Conservation (phyloP, 1,284 basidiomycete genomes). For the Cutaneotrichosporon sp. region DNA sequence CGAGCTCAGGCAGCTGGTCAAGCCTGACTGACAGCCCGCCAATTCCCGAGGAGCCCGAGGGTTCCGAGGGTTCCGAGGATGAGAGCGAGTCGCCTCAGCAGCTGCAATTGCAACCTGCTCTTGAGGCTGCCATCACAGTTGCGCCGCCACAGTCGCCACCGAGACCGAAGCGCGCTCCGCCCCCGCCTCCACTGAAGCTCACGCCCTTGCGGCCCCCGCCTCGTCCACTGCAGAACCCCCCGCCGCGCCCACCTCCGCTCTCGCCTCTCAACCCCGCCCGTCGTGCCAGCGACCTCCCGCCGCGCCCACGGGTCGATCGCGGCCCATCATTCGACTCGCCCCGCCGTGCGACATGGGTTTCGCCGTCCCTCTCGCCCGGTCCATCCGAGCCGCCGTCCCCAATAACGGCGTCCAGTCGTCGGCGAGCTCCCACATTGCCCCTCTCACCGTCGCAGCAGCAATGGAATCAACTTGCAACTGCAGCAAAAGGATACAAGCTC, state of each 20-base stretch:
- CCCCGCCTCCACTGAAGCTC: conserved; percentile 11
- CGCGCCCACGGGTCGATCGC: neutral
- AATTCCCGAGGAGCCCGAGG: conserved; percentile 16
- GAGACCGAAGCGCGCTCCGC: conserved; percentile 7
- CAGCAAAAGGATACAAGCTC: conserved; percentile 44
- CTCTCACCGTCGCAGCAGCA: neutral
- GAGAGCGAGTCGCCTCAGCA: no score
- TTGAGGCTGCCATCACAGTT: no score
- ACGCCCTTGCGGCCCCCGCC: neutral
- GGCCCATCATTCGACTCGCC: neutral
- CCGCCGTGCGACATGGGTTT: neutral
- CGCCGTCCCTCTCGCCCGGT: neutral
- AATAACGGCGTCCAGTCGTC: no score
- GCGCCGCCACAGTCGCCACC: neutral
- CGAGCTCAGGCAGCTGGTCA: neutral
- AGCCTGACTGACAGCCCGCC: conserved; percentile 4
- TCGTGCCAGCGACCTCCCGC: neutral
- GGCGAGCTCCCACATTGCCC: neutral
- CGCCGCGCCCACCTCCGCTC: neutral
- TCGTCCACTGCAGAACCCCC: neutral
- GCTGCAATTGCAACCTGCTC: no score
- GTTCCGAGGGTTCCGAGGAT: conserved; percentile 2
- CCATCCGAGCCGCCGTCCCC: no score
- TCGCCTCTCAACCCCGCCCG: conserved; percentile 15
- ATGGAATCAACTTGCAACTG: conserved; percentile 38